Conservation (phyloP, 2,329 filamentous ascomycete species). For the Xylariaceae sp. region DNA sequence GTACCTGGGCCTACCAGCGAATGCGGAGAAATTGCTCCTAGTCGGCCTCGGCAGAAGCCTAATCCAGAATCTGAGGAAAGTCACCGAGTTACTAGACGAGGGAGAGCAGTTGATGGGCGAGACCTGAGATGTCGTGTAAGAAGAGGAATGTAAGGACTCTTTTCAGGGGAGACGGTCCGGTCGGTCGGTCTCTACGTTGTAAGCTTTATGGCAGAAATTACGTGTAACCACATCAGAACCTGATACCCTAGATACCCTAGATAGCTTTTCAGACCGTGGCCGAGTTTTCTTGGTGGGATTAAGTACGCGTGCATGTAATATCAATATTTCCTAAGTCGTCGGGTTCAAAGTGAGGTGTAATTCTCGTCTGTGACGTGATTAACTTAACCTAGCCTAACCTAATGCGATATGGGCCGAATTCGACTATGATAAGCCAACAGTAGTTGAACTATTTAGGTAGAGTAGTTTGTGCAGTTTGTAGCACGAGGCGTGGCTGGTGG, state of each 20-base stretch:
- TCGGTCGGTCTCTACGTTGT: background rate
- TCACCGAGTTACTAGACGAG: slow-evolving; percentile 88
- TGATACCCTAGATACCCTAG: slow-evolving; percentile 22
- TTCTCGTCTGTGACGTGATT: too few species aligned
- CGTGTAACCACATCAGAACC: slow-evolving; percentile 11
- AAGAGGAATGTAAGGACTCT: background rate
- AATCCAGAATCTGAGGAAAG: slow-evolving; percentile 80
- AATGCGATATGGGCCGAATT: too few species aligned
- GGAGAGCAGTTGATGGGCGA: slow-evolving; percentile 88
- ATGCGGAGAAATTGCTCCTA: slow-evolving; percentile 93
- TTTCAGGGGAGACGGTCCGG: background rate
- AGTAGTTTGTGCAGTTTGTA: too few species aligned
- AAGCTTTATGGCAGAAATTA: slow-evolving; percentile 5
- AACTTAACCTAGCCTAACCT: too few species aligned
- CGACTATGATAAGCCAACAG: too few species aligned
- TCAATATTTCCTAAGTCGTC: too few species aligned
- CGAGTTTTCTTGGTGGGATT: slow-evolving; percentile 5
- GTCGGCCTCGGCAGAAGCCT: slow-evolving; percentile 85
- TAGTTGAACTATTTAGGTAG: too few species aligned
- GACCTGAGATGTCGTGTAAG: slow-evolving; percentile 31
- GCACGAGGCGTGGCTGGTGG: too few species aligned
- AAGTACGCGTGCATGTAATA: background rate
- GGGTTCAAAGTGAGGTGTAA: too few species aligned
- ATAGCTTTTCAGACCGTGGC: slow-evolving; percentile 10
- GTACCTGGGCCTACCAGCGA: slow-evolving; percentile 89